Evolutionary conservation across 371 early-diverging fungal species (phyloP), one percentile per base, ranked within the genome.

Genomic region (Catenaria anguillulae): DNA sequence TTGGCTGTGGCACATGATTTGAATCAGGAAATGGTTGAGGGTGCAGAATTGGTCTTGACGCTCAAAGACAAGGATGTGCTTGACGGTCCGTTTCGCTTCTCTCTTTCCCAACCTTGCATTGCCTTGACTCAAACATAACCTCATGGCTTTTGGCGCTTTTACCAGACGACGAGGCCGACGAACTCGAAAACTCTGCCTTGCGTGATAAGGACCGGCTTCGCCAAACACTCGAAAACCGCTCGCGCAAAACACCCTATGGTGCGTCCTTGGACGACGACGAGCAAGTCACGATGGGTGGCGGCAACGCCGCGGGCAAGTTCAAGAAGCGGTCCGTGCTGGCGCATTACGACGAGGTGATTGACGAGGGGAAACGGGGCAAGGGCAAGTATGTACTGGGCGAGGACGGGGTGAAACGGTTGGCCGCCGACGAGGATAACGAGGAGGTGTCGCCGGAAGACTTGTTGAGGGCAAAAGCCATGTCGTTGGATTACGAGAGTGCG

Each of bases 241-340:
- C 81, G 68, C 81, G 66, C 42, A 21, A 13, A 23, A 79, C 73
- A 1, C 88, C 89, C 62, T 80, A 79, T 37, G 88, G 77, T 29
- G n/a, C n/a, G n/a, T n/a, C n/a, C n/a, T 90, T 83, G 68, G 91
- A 90, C 60, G 90, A 90, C 64, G 87, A 88, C 61, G 87, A 88
- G 61, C 78, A 81, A 55, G 17, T 45, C 15, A 60, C 46, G 26
- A 63, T 65, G 1, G 35, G 58, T 61, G 55, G 52, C 34, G 54
- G 29, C 43, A 56, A 60, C 5, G 36, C 67, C 34, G 81, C 77
- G 24, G 64, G 68, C 56, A n/a, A n/a, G n/a, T n/a, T n/a, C n/a
- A n/a, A n/a, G n/a, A n/a, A n/a, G n/a, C 78, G 75, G 1, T 62
- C 64, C 37, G 46, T 90, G 17, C 72, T 92, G n/a, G 79, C 88